A percentile compares a stretch with the other conserved stretches of the same genome.
Conservation (phyloP, 148 eudicot species). For the Fagopyrum homotropicum region DNA sequence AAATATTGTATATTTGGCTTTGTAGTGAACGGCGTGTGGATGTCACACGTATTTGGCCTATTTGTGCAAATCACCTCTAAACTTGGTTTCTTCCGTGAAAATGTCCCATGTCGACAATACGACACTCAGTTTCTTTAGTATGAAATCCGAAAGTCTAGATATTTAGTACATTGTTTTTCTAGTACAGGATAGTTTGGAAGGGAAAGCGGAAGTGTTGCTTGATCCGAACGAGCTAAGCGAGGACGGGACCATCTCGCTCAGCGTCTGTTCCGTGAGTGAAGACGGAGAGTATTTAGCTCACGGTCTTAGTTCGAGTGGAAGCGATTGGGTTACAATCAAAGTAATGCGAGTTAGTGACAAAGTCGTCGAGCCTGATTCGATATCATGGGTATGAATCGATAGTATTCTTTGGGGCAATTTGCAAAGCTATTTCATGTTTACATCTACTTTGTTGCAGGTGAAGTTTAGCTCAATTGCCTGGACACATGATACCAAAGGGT, state of each 20-base stretch:
- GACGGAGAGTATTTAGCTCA: slow-evolving; percentile 82
- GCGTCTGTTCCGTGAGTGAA: slow-evolving; percentile 51
- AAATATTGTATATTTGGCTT: no score
- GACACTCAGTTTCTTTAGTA: no score
- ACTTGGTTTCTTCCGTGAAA: no score
- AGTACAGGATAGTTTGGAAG: slow-evolving; percentile 46
- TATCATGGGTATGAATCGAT: slow-evolving; percentile 63
- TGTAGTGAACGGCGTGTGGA: no score
- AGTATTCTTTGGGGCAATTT: background rate
- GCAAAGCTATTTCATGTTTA: background rate
- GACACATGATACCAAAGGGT: slow-evolving; percentile 86
- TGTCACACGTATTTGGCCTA: no score
- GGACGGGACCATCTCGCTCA: slow-evolving; percentile 74
- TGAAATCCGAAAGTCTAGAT: no score
- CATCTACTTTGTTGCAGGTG: slow-evolving; percentile 36
- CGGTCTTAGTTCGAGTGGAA: slow-evolving; percentile 75
- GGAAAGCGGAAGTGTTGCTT: slow-evolving; percentile 60
- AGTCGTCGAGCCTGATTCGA: slow-evolving; percentile 39
- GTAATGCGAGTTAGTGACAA: slow-evolving; percentile 49
- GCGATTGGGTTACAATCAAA: slow-evolving; percentile 88
- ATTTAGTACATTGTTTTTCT: background rate
- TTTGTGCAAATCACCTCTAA: no score
- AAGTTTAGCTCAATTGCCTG: slow-evolving; percentile 73
- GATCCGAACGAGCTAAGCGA: slow-evolving; percentile 76
- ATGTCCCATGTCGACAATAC: no score